These are phyloP conservation scores for Botrytis deweyae DNA, from an alignment of 2,329 filamentous ascomycete species.

Conservation along the genomic window DNA sequence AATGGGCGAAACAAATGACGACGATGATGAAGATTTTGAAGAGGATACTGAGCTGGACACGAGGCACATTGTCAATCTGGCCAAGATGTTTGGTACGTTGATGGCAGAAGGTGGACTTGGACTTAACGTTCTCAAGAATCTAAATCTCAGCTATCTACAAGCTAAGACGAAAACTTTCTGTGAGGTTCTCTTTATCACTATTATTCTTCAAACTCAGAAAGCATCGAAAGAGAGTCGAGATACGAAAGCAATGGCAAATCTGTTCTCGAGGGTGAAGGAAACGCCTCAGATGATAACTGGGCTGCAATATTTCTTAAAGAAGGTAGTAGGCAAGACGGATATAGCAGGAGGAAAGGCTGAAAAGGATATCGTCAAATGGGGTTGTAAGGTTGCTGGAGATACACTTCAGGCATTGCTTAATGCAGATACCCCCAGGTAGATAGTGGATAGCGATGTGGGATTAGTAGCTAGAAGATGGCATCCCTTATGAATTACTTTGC, in stretches of 20 bases:
- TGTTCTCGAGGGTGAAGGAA: conserved; percentile 65
- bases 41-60: conserved; percentile 51
- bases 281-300: conserved; percentile 69
- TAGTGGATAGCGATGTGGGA: background rate
- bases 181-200: conserved; percentile 74
- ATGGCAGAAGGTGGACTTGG: conserved; percentile 59
- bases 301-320: conserved; percentile 76
- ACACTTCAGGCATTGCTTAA: conserved; percentile 32
- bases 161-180: conserved; percentile 74
- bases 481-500: background rate
- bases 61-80: conserved; percentile 64
- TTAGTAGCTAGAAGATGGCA: background rate
- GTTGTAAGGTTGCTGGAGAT: conserved; percentile 47
- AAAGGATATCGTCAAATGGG: conserved; percentile 48
- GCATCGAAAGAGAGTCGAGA: conserved; percentile 48
- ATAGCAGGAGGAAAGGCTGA: conserved; percentile 51
- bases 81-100: conserved; percentile 63
- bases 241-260: conserved; percentile 58
- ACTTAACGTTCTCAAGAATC: conserved; percentile 62
- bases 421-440: conserved; percentile 16
- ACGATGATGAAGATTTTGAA: conserved; percentile 62
- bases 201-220: conserved; percentile 67
- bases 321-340: conserved; percentile 67
- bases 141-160: conserved; percentile 78
- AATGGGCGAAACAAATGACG: conserved; percentile 71